Percentiles rank a stretch among this genome's conserved stretches.
phyloP scores from a whole-genome alignment of 2,329 filamentous ascomycete species.

The Aspergillus melleus region DNA sequence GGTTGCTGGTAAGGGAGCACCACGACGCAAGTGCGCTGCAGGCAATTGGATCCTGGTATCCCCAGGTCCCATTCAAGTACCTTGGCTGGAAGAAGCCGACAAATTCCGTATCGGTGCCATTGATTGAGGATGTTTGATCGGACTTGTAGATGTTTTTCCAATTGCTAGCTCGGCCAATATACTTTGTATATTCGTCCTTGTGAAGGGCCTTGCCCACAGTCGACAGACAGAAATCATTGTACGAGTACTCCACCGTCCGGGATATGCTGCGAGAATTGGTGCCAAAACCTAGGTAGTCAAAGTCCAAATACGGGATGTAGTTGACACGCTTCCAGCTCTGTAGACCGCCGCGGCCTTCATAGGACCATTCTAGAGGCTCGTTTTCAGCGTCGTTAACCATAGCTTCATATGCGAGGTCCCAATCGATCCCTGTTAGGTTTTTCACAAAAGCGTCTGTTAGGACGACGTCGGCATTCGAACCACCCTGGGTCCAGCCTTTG shows the following conservation, averaged over 20 bases:
- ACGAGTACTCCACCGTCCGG: conserved; percentile 73
- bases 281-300: conserved; percentile 65
- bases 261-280: conserved; percentile 70
- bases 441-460: conserved; percentile 68
- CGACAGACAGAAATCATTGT: conserved; percentile 69
- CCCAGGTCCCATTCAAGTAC: conserved; percentile 69
- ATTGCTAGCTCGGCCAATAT: conserved; percentile 59
- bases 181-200: conserved; percentile 57
- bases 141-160: conserved; percentile 69
- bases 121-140: conserved; percentile 59
- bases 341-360: conserved; percentile 68
- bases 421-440: conserved; percentile 65
- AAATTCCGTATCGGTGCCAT: conserved; percentile 65
- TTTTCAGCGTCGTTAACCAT: conserved; percentile 69
- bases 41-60: conserved; percentile 51
- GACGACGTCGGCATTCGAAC: conserved; percentile 71
- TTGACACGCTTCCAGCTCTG: conserved; percentile 68
- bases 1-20: conserved; percentile 36
- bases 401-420: conserved; percentile 66
- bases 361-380: conserved; percentile 69
- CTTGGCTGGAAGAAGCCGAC: conserved; percentile 71
- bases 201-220: conserved; percentile 61
- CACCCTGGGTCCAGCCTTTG: conserved; percentile 72
- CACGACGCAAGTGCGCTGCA: conserved; percentile 6
- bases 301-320: conserved; percentile 71